Conservation (phyloP, 352 stramenopile genomes). For the Phytophthora cactorum region DNA sequence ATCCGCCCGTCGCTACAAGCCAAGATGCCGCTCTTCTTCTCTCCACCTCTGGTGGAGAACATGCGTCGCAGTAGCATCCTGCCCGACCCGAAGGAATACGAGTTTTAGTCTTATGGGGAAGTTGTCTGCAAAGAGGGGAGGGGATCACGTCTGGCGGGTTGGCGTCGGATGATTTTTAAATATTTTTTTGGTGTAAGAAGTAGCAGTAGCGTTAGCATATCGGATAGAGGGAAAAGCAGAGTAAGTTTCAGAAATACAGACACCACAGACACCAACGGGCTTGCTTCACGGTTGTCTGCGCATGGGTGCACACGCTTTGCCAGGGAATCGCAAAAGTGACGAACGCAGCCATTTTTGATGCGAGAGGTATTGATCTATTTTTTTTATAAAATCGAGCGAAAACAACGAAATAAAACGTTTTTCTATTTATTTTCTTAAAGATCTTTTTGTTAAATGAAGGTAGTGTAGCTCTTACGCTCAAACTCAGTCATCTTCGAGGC, state of each 20-base stretch:
- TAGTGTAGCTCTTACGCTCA: no score
- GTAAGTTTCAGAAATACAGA: constrained; percentile 27
- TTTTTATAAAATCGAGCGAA: no score
- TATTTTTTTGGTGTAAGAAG: constrained; percentile 41
- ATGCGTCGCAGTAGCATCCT: constrained; percentile 54
- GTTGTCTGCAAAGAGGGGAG: not conserved
- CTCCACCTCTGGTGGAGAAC: constrained; percentile 44
- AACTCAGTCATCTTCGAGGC: no score
- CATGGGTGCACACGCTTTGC: not conserved
- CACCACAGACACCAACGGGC: constrained; percentile 29
- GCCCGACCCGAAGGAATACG: constrained; percentile 61
- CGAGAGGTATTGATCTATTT: no score
- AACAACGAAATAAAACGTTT: no score
- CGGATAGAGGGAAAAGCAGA: constrained; percentile 18
- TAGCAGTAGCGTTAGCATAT: constrained; percentile 32
- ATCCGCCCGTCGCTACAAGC: constrained; percentile 63
- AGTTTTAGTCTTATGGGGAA: constrained; percentile 43
- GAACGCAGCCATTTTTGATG: constrained; percentile 17
- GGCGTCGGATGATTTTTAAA: constrained; percentile 38
- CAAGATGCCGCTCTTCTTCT: constrained; percentile 78
- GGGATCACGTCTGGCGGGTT: constrained; percentile 3
- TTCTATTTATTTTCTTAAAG: no score
- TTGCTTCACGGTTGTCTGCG: not conserved
- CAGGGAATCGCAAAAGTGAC: not conserved
- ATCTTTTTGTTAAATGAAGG: no score